Base-by-base conservation (phyloP, 768 basidiomycete genomes). In the Boletus speciosus region DNA sequence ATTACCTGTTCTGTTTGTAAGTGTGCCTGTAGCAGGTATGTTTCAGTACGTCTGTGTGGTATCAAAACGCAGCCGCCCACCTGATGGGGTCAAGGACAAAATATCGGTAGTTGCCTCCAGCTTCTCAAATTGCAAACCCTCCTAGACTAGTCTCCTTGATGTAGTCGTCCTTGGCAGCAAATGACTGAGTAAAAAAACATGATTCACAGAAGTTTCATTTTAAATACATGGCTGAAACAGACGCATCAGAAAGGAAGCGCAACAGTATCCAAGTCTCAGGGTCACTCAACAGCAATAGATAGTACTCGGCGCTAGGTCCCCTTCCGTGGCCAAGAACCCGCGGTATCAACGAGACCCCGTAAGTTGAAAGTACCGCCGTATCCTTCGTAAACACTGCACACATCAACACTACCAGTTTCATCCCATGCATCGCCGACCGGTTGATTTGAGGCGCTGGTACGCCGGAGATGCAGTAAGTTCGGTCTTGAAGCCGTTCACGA, bases 371-470 rank as follows among this genome's bases (percentile, higher is more conserved):
- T 72, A 5, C 86, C 87, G 27, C 78, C 77, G 3, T 77, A 73
- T 12, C 68, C 68, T 44, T 73, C 58, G 36, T 65, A 62, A 39
- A 71, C 69, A 19, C 84, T 87, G 63, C 87, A 88, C 11, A 73
- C 70, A 59, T 87, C 81, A 1, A 71, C 59, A 3, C 78, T 76
- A 16, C 78, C 71, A 12, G 50, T 31, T 16, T 73, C 73, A 56
- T 81, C 83, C 81, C 83, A 84, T n/a, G 60, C 68, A 65, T 86
- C 85, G n/a, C 84, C 82, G n/a, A 67, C 64, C 4, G 75, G 80
- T 50, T 77, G 76, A 15, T 71, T 59, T 14, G 67, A 65, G 0
- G 71, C 60, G 51, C 80, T 66, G 25, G 63, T 82, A 90, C 8
- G 66, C 47, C 1, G 84, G 81, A 67, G 79, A 85, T 16, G 75